Evolutionary conservation across 2,329 filamentous ascomycete genomes (phyloP).

Genomic region (Fusarium buxicola): DNA sequence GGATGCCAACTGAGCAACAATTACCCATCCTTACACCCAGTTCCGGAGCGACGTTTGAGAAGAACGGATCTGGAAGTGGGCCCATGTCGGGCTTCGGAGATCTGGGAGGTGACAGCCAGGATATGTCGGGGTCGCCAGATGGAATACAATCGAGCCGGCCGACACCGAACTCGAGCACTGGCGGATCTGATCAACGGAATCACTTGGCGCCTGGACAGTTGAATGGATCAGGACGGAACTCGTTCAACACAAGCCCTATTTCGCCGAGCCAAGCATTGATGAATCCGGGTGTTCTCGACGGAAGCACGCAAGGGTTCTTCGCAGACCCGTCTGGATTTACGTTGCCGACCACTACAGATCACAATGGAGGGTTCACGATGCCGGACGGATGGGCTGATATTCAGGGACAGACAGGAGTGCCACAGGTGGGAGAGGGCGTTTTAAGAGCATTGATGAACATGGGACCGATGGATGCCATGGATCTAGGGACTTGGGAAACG

Average conservation of each 20-base stretch:
- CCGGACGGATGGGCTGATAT: slow-evolving; percentile 59
- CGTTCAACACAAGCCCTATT: slow-evolving; percentile 65
- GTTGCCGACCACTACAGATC: slow-evolving; percentile 41
- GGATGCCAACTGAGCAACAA: slow-evolving; percentile 56
- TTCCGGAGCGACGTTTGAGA: slow-evolving; percentile 52
- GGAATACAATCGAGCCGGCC: slow-evolving; percentile 64
- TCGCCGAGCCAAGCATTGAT: slow-evolving; percentile 57
- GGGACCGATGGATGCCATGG: slow-evolving; percentile 71
- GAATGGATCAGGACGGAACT: slow-evolving; percentile 55
- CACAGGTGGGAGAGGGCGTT: slow-evolving; percentile 68
- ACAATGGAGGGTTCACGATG: slow-evolving; percentile 54
- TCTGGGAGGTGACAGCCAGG: slow-evolving; percentile 58
- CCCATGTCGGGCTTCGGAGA: slow-evolving; percentile 55
- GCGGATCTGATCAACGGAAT: slow-evolving; percentile 46
- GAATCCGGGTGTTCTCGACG: slow-evolving; percentile 53
- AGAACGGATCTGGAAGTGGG: slow-evolving; percentile 44
- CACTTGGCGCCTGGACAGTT: slow-evolving; percentile 48
- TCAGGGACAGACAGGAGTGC: slow-evolving; percentile 59
- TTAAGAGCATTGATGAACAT: slow-evolving; percentile 68
- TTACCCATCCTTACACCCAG: slow-evolving; percentile 53
- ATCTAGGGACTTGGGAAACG: slow-evolving; percentile 62
- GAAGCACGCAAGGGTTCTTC: slow-evolving; percentile 55
- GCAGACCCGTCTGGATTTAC: slow-evolving; percentile 54
- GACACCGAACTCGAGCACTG: slow-evolving; percentile 68
- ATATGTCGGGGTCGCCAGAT: slow-evolving; percentile 62